Percentiles rank a stretch among this genome's conserved stretches.
Conservation (phyloP, 164 flowering plant species). For the Nymphaea colorata region DNA sequence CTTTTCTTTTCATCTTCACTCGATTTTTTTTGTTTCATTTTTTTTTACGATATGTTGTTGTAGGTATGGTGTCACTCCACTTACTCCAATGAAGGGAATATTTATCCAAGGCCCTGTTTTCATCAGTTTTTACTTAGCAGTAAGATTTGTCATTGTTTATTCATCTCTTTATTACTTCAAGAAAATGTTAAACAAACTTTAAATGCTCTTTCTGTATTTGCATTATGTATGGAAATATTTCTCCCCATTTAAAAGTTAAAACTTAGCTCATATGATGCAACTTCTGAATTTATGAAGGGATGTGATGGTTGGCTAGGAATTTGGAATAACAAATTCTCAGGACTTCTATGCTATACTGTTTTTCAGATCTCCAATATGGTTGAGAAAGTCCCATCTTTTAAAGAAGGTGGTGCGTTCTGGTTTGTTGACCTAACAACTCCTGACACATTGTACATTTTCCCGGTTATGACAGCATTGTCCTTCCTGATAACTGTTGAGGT, state of each 20-base stretch:
- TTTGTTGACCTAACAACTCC: slow-evolving; percentile 80
- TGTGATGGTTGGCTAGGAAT: neutral
- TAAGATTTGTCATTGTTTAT: slow-evolving; percentile 22
- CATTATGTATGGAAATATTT: too few relatives aligned
- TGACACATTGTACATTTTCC: slow-evolving; percentile 58
- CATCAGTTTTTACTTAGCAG: slow-evolving; percentile 74
- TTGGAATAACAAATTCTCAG: neutral
- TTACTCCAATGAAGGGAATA: slow-evolving; percentile 70
- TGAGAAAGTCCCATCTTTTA: slow-evolving; percentile 83
- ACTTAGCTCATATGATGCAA: too few relatives aligned
- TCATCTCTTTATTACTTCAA: too few relatives aligned
- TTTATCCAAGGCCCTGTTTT: slow-evolving; percentile 78
- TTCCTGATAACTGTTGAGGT: slow-evolving; percentile 86
- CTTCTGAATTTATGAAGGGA: too few relatives aligned
- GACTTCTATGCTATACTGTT: neutral
- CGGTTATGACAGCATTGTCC: slow-evolving; percentile 53
- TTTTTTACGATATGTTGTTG: slow-evolving; percentile 1
- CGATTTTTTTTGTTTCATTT: neutral
- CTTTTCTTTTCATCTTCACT: neutral
- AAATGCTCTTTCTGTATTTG: too few relatives aligned
- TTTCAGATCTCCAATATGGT: slow-evolving; percentile 64
- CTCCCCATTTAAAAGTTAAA: too few relatives aligned
- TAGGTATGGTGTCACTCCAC: slow-evolving; percentile 78
- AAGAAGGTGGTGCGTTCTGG: slow-evolving; percentile 78
- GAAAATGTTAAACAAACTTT: too few relatives aligned